Evolutionary conservation across 2,329 filamentous ascomycete genomes (phyloP), one percentile per base, ranked within the genome.

Genomic region (Colletotrichum viniferum): DNA sequence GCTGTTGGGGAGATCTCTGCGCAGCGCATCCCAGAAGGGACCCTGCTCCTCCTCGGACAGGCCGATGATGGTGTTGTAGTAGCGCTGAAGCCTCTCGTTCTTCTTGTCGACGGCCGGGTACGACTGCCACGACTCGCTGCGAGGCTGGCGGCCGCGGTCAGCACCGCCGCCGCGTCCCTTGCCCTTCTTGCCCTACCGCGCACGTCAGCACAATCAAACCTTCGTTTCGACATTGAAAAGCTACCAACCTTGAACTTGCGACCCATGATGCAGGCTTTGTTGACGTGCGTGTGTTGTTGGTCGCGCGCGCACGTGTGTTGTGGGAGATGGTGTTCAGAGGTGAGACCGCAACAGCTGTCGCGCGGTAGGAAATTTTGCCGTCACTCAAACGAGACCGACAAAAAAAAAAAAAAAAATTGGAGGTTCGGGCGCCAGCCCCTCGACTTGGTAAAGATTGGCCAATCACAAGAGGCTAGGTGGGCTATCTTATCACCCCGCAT

Each of bases 1-100:
- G 85, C 96, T 98, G 87, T 98, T 98, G 71, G 97, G 97, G 66
- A 99, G 88, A 82, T 98, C 96, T 78, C 93, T 92, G 81, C 92
- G 92, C 83, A 98, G 88, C 1, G 94, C 92, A 48, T 91, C 90
- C 97, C 97, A 99, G 85, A 98, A 98, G 12, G 91, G 89, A 72
- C 92, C 88, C 81, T 91, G 92, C 86, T 98, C 96, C 61, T 93
- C 92, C 65, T 96, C 94, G 1, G 94, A 90, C 9, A 98, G 87
- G 74, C 96, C 91, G 7, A 94, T 89, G 34, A 96, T 89, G 77
- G 90, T 88, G 82, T 97, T 93, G 88, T 99, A 99, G 87, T 94
- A 98, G 78, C 89, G 88, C 86, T 98, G 94, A 78, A 98, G 94
- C 80, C 93, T 93, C 82, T 94, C 93, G 85, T 99, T 98, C 80